phyloP scores from a whole-genome alignment of 768 basidiomycete species.

The Grammothele lineata region DNA sequence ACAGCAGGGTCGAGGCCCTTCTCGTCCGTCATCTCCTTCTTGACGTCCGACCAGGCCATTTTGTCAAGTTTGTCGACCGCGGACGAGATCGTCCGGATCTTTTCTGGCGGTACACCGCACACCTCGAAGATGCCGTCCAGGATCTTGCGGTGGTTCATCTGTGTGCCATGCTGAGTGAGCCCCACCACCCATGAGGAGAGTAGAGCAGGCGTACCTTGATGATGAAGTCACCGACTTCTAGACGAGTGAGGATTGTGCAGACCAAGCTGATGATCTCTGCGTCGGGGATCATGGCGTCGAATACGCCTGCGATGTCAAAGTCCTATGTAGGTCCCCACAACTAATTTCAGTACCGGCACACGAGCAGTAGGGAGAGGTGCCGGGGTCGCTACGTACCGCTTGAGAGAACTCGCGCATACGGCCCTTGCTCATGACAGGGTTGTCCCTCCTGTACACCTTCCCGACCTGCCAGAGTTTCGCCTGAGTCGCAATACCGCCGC shows the following conservation, averaged over 20 bases:
- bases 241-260: conserved; percentile 72
- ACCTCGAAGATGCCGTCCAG: conserved; percentile 96
- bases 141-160: conserved; percentile 96
- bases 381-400: conserved; percentile 39
- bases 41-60: conserved; percentile 89
- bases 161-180: neutral
- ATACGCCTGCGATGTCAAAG: conserved; percentile 88
- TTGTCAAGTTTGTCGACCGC: conserved; percentile 99
- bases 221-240: conserved; percentile 93
- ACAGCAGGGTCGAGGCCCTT: conserved; percentile 79
- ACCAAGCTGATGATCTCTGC: conserved; percentile 83
- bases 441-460: conserved; percentile 97
- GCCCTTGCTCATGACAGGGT: conserved; percentile 96
- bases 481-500: conserved; percentile 67
- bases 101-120: conserved; percentile 88
- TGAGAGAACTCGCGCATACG: conserved; percentile 99
- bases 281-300: conserved; percentile 98
- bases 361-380: conserved; percentile 15
- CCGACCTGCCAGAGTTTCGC: conserved; percentile 95
- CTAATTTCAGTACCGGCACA: conserved; percentile 6
- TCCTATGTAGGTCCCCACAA: conserved; percentile 63
- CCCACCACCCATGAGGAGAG: neutral
- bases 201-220: conserved; percentile 62
- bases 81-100: conserved; percentile 88
- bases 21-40: conserved; percentile 94